Evolutionary conservation across 208 protist species (phyloP).

Genomic region (Kentomonas sorsogonicus): DNA sequence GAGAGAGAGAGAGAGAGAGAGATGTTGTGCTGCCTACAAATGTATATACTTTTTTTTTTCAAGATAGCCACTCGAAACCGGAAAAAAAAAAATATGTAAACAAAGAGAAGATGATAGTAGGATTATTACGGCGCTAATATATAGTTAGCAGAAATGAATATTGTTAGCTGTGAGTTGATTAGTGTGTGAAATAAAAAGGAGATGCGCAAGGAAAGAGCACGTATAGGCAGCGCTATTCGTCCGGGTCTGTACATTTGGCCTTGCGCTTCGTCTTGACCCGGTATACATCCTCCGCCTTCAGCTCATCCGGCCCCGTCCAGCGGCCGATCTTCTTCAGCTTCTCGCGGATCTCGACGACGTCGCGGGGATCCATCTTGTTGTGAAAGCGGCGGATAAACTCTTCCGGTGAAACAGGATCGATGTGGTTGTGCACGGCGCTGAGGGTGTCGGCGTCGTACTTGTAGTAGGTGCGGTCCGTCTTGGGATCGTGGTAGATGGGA

Average conservation of each 20-base stretch:
- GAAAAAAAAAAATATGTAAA: not conserved
- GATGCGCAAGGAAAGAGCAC: not conserved
- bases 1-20: not conserved
- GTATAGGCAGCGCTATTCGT: conserved; percentile 15
- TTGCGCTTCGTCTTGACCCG: conserved; percentile 66
- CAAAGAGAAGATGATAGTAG: not conserved
- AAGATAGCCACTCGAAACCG: not conserved
- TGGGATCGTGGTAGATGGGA: conserved; percentile 60
- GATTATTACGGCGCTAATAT: not conserved
- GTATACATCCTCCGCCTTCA: conserved; percentile 60
- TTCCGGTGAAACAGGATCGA: conserved; percentile 70
- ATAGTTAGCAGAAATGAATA: not conserved
- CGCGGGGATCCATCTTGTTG: conserved; percentile 60
- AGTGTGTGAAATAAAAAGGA: too few relatives aligned
- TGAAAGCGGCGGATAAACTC: conserved; percentile 81
- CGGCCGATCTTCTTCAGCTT: conserved; percentile 68
- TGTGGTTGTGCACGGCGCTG: conserved; percentile 70
- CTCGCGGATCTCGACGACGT: conserved; percentile 61
- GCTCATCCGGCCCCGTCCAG: conserved; percentile 68
- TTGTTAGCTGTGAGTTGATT: not conserved
- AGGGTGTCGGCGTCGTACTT: conserved; percentile 80
- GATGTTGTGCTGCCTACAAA: not conserved
- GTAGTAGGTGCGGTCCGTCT: conserved; percentile 73
- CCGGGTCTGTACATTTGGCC: conserved; percentile 70
- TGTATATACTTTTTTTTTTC: not conserved